These are phyloP conservation scores for Trypanosoma avium DNA, from an alignment of 208 protist genomes.

Conservation along the genomic window DNA sequence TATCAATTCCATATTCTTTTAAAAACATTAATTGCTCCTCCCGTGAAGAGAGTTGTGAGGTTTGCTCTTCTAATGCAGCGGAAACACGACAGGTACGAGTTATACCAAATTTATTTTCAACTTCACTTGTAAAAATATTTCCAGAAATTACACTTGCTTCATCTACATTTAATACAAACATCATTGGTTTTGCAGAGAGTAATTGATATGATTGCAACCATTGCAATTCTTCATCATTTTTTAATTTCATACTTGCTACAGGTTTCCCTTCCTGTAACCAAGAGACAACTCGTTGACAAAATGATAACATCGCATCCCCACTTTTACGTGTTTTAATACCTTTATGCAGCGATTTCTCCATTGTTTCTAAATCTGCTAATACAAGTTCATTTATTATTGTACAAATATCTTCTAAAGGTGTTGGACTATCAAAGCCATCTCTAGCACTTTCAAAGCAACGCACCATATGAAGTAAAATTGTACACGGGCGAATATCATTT, in stretches of 20 bases:
- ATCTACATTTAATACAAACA: conserved; percentile 88
- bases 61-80: conserved; percentile 82
- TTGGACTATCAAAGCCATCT: conserved; percentile 78
- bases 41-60: conserved; percentile 50
- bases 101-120: conserved; percentile 60
- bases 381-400: conserved; percentile 80
- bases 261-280: conserved; percentile 57
- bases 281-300: conserved; percentile 40
- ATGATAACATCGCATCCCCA: conserved; percentile 39
- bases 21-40: conserved; percentile 80
- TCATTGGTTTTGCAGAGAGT: conserved; percentile 78
- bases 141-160: conserved; percentile 50
- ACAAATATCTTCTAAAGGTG: conserved; percentile 77
- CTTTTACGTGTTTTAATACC: conserved; percentile 39
- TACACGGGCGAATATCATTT: conserved; percentile 77
- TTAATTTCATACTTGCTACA: conserved; percentile 30
- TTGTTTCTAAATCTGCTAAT: conserved; percentile 75
- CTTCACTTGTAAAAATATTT: conserved; percentile 49
- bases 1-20: conserved; percentile 72
- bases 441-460: conserved; percentile 85
- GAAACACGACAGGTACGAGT: conserved; percentile 67
- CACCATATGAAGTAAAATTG: conserved; percentile 85
- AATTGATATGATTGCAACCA: conserved; percentile 62
- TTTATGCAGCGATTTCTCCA: conserved; percentile 66
- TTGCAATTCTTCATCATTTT: conserved; percentile 28